Conservation (phyloP, 208 protist species). For the Trypanosoma mega region DNA sequence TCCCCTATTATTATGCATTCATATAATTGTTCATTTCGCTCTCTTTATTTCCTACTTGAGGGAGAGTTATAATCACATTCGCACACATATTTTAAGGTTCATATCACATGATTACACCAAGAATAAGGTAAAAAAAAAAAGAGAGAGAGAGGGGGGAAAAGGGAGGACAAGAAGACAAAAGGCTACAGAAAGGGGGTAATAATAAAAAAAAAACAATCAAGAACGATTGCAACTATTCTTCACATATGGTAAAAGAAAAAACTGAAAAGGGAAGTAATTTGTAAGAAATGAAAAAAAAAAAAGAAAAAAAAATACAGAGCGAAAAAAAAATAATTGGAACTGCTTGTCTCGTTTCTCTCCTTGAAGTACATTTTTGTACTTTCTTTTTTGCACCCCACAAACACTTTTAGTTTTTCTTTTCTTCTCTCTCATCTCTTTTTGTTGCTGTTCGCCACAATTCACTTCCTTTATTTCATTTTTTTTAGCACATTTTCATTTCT, state of each 20-base stretch:
- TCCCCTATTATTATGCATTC: too few species aligned
- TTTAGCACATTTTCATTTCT: background rate
- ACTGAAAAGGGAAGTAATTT: too few species aligned
- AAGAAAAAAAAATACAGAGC: slow-evolving; percentile 2
- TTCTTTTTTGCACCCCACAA: slow-evolving; percentile 18
- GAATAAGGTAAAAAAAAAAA: too few species aligned
- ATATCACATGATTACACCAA: too few species aligned
- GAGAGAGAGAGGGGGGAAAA: slow-evolving; percentile 13
- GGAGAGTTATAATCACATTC: too few species aligned
- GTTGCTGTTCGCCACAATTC: slow-evolving; percentile 4
- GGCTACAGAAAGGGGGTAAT: background rate
- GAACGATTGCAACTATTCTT: too few species aligned
- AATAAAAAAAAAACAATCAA: too few species aligned
- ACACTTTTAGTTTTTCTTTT: slow-evolving; percentile 13
- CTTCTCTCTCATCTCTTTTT: slow-evolving; percentile 8
- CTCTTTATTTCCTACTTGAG: too few species aligned
- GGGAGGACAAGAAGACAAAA: slow-evolving; percentile 7
- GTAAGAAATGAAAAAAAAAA: slow-evolving; percentile 12
- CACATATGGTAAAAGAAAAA: too few species aligned
- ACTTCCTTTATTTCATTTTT: background rate
- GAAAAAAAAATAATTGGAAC: background rate
- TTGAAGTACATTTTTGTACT: slow-evolving; percentile 5
- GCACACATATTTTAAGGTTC: too few species aligned
- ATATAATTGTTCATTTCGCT: too few species aligned
- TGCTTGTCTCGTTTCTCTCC: background rate